Evolutionary conservation across 345 rosid species (phyloP), one percentile per base, ranked within the genome.

Genomic region (Passiflora organensis): DNA sequence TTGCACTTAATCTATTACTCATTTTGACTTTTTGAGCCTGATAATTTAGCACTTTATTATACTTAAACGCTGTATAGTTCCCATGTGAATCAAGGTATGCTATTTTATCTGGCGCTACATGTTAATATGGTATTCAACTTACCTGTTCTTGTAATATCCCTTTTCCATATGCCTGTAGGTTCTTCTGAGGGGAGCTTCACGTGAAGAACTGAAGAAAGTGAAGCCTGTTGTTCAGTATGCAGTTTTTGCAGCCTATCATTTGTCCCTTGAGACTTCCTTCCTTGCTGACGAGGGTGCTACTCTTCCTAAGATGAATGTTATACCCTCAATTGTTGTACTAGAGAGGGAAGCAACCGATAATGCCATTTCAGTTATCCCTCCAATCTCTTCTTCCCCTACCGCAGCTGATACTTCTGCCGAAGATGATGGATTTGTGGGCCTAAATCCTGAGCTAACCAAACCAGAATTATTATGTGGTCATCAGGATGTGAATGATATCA

Each of bases 231-330:
- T 94, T 62, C 97, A 87, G 58, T 89, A 72, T 67, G 96, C 97
- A 20, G 81, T 89, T 37, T 94, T 94, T 85, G 99, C 99, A 16
- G 99, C 99, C 51, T 83, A 89, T 74, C 99, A 94, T 68, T 66
- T 94, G 51, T 85, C 93, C 9, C 82, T 89, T 8, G 96, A 94
- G 77, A 89, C 99, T 66, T 94, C 95, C 41, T 94, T 89, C 63
- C 99, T 94, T 66, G 97, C 96, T 32, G 99, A 94, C 62, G 99
- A 94, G 82, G 97, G 97, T 58, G 99, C 99, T 71, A 82, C 83
- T 51, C 84, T 94, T 70, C 97, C 99, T 63, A 83, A 64, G 64
- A 63, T 77, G 70, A 63, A 44, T 42, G 67, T 56, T 47, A 82
- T 77, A 55, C 70, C 53, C 58, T 73, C 79, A 13, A 25, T 67